Percentiles rank a stretch among this genome's conserved stretches.
Evolutionary conservation across 257 asterid species (phyloP).

Genomic region (Forsythia suspensa): DNA sequence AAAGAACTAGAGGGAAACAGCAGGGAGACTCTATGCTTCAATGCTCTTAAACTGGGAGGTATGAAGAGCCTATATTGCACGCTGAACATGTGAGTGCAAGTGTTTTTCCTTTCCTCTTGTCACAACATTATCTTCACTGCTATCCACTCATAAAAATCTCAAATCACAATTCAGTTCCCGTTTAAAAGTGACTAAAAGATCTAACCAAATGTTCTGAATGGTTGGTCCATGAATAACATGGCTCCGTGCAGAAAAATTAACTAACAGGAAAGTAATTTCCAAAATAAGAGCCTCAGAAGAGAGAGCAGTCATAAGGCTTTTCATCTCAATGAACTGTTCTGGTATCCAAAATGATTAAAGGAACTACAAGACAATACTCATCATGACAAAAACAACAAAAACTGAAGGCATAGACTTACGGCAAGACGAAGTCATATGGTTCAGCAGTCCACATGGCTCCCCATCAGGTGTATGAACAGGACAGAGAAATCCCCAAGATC

Average conservation of each 20-base stretch:
- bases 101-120: constrained; percentile 1
- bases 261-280: background rate
- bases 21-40: constrained; percentile 2
- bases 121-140: constrained; percentile 9
- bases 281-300: background rate
- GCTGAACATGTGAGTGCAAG: constrained; percentile 9
- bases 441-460: constrained; percentile 96
- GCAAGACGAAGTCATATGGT: constrained; percentile 89
- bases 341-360: background rate
- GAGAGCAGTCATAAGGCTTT: background rate
- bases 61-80: background rate
- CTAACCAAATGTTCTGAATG: background rate
- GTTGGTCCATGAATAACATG: background rate
- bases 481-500: constrained; percentile 98
- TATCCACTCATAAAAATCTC: background rate
- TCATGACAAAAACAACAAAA: background rate
- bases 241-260: background rate
- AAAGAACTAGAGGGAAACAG: constrained; percentile 10
- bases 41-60: background rate
- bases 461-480: constrained; percentile 99
- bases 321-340: background rate
- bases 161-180: background rate
- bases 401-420: constrained; percentile 57
- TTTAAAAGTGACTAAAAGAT: background rate
- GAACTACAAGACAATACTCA: background rate